Evolutionary conservation across 345 rosid species (phyloP), one percentile per base, ranked within the genome.

Genomic region (Euclidium syriacum): DNA sequence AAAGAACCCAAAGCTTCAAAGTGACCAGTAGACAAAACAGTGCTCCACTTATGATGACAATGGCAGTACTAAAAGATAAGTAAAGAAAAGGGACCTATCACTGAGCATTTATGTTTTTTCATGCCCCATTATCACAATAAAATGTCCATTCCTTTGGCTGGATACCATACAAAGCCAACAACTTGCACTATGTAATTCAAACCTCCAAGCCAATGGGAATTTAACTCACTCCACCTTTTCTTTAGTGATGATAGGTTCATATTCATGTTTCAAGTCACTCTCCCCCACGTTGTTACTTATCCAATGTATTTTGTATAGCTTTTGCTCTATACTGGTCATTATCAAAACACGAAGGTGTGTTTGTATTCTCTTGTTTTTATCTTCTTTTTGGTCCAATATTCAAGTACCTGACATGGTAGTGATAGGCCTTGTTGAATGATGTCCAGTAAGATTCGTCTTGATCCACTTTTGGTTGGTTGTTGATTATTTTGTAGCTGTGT

Each of bases 171-270:
- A 57, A n/a, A 50, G 41, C 75, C 64, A 64, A 49, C 65, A 50
- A 58, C 60, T 33, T 70, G 68, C 54, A 49, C 24, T 39, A 57
- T 15, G 22, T 40, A 41, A 49, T 17, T 49, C 35, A 35, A 64
- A 41, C 53, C 71, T 57, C 75, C 71, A 57, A 71, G 23, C 71
- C 71, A 71, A 71, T 71, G 55, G 75, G 71, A 71, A 57, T 39
- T n/a, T n/a, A 33, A 50, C 61, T 49, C 61, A 49, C 47, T 40
- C 38, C 46, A 40, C 12, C 56, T 71, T 47, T 25, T 7, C 30
- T 5, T 63, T 56, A 59, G 70, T 49, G 65, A 71, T 41, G 58
- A 64, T 49, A 71, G 30, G 41, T 4, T 70, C n/a, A n/a, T 24
- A 24, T 39, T 61, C 52, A 41, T 14, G 12, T 14, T 36, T 44